phyloP scores from a whole-genome alignment of 805 yeast genomes.

The Candida argentea region DNA sequence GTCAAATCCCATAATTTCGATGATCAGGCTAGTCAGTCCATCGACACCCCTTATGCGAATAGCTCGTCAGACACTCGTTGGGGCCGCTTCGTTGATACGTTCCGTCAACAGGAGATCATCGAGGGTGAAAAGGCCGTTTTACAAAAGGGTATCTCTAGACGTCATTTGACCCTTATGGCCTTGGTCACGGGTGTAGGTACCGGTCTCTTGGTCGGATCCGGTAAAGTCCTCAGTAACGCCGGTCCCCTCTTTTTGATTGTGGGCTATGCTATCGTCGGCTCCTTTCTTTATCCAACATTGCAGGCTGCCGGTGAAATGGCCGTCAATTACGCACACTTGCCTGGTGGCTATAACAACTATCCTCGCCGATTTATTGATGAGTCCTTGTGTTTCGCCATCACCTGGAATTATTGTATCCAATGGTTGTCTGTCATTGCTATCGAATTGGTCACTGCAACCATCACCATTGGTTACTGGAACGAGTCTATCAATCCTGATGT shows the following conservation, averaged over 20 bases:
- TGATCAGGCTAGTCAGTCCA: too few relatives aligned
- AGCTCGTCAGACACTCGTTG: conserved; percentile 8
- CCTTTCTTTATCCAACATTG: conserved; percentile 27
- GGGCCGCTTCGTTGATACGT: conserved; percentile 20
- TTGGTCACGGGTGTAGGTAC: conserved; percentile 32
- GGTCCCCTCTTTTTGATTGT: conserved; percentile 26
- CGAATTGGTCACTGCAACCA: conserved; percentile 55
- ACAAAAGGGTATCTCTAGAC: conserved; percentile 23
- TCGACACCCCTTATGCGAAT: too few relatives aligned
- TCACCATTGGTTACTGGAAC: conserved; percentile 53
- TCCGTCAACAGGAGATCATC: conserved; percentile 10
- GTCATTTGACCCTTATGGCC: conserved; percentile 30
- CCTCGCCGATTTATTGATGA: conserved; percentile 45
- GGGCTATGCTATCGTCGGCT: conserved; percentile 26
- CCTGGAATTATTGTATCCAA: conserved; percentile 55
- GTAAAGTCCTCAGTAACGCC: conserved; percentile 23
- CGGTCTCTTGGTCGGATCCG: conserved; percentile 33
- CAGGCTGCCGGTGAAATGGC: conserved; percentile 43
- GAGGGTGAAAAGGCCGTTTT: conserved; percentile 11
- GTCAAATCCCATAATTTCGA: too few relatives aligned
- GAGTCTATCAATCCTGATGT: conserved; percentile 42
- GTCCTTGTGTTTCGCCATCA: conserved; percentile 48
- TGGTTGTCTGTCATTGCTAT: conserved; percentile 55
- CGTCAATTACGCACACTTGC: conserved; percentile 43
- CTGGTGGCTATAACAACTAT: conserved; percentile 57